These are phyloP conservation scores for Skeletonema grethae DNA, from an alignment of 108 stramenopile species.

Conservation along the genomic window DNA sequence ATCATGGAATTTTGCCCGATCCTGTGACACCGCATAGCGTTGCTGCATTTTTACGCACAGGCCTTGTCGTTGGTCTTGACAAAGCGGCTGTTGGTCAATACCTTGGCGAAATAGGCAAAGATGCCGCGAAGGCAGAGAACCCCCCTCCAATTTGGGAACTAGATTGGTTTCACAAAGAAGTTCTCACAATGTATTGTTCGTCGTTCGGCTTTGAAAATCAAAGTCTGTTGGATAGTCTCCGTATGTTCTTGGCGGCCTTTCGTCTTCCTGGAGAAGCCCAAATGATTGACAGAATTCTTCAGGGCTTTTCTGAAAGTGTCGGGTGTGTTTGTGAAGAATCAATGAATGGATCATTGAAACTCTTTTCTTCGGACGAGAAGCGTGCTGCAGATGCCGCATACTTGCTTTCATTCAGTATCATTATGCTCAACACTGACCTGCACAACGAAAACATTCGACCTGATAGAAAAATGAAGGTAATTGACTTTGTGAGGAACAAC, in stretches of 20 bases:
- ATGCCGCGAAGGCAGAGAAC: slow-evolving; percentile 52
- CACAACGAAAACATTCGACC: slow-evolving; percentile 96
- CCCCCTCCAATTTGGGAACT: slow-evolving; percentile 70
- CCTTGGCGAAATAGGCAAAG: slow-evolving; percentile 88
- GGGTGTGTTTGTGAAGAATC: slow-evolving; percentile 82
- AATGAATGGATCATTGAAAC: slow-evolving; percentile 48
- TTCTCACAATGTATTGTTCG: slow-evolving; percentile 69
- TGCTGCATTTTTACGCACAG: slow-evolving; percentile 87
- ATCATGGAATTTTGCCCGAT: slow-evolving; percentile 62
- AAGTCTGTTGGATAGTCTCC: slow-evolving; percentile 80
- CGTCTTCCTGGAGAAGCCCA: slow-evolving; percentile 95
- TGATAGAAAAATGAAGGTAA: slow-evolving; percentile 91
- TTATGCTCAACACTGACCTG: slow-evolving; percentile 98
- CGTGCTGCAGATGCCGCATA: slow-evolving; percentile 91
- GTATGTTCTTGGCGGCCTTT: slow-evolving; percentile 95
- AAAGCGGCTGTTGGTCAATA: slow-evolving; percentile 89
- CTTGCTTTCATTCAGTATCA: slow-evolving; percentile 93
- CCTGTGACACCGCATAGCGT: slow-evolving; percentile 83
- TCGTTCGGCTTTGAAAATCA: slow-evolving; percentile 90
- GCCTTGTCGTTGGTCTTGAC: slow-evolving; percentile 86
- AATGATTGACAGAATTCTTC: slow-evolving; percentile 88
- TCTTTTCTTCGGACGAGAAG: slow-evolving; percentile 84
- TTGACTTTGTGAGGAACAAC: slow-evolving; percentile 92
- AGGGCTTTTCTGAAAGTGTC: slow-evolving; percentile 89
- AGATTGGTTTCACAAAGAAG: slow-evolving; percentile 89